Base-by-base conservation (phyloP, 345 rosid species). In the Murraya koenigii region DNA sequence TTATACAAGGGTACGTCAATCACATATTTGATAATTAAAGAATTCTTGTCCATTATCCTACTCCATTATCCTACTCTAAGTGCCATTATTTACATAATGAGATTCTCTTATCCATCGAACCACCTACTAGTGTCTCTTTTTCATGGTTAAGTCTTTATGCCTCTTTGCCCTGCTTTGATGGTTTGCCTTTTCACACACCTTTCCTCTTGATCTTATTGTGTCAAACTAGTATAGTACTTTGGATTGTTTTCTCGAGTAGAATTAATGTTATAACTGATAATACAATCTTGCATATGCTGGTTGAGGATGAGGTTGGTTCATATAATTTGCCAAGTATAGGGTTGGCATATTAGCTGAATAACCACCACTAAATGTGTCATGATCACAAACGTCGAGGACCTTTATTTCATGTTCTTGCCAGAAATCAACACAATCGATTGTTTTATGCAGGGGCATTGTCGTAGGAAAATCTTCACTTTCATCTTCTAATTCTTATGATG, bases 361-460 rank as follows among this genome's bases (percentile, higher is more conserved):
- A 11, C 22, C 66, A 26, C 44, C 20, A 8, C 30, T 25, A 44
- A 55, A 17, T 36, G 36, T 77, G 47, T 10, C 4, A 1, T 41
- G 47, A 28, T 20, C 38, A 10, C 28, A 62, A 56, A 62, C 7
- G 73, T 58, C n/a, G n/a, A n/a, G 26, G 44, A 39, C 39, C 30
- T 54, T 62, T 66, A 41, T 39, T 23, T 8, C 15, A 55, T 66
- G 19, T 72, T 74, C 59, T 68, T 28, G 14, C 20, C n/a, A 20
- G 20, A 56, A 69, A 38, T 75, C 14, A 77, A 55, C 22, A 64
- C 74, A 9, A 28, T 54, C 14, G 35, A 35, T 54, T 71, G 44
- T 65, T 72, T 72, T 80, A 35, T 83, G 79, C 82, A 89, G 95
- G 83, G 83, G 75, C 26, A 72, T 72, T 52, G 65, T 69, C 36